Percentiles rank a stretch among this genome's conserved stretches.
Conservation (phyloP, 306 rosid species). For the Bauhinia variegata region DNA sequence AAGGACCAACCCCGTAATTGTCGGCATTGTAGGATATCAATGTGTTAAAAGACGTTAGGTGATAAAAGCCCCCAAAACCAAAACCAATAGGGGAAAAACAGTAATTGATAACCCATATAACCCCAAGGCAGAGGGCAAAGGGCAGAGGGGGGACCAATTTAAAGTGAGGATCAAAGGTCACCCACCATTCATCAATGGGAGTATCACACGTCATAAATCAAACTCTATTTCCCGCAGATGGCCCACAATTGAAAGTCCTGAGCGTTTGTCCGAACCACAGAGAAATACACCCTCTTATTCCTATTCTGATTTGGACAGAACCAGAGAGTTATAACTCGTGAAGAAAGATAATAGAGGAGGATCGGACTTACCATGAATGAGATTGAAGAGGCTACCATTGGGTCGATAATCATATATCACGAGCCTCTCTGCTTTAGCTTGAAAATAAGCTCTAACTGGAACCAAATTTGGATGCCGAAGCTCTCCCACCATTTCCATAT, state of each 20-base stretch:
- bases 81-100: too few species aligned
- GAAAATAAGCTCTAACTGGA: slow-evolving; percentile 77
- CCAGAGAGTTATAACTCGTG: too few species aligned
- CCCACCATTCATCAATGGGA: neutral
- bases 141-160: neutral
- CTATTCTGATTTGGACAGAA: too few species aligned
- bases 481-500: slow-evolving; percentile 67
- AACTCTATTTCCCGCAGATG: slow-evolving; percentile 26
- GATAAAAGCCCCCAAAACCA: too few species aligned
- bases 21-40: slow-evolving; percentile 7
- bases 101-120: neutral
- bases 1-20: slow-evolving; percentile 34
- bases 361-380: slow-evolving; percentile 69
- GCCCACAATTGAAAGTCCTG: slow-evolving; percentile 17
- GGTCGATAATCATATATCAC: slow-evolving; percentile 83
- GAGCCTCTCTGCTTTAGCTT: slow-evolving; percentile 86
- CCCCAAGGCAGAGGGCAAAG: slow-evolving; percentile 9
- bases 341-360: neutral
- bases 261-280: neutral
- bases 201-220: slow-evolving; percentile 19
- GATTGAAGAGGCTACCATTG: slow-evolving; percentile 87
- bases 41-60: slow-evolving; percentile 6
- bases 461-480: slow-evolving; percentile 88
- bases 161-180: slow-evolving; percentile 20
- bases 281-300: neutral